phyloP scores from a whole-genome alignment of 768 basidiomycete genomes.

The Exidia glandulosa region DNA sequence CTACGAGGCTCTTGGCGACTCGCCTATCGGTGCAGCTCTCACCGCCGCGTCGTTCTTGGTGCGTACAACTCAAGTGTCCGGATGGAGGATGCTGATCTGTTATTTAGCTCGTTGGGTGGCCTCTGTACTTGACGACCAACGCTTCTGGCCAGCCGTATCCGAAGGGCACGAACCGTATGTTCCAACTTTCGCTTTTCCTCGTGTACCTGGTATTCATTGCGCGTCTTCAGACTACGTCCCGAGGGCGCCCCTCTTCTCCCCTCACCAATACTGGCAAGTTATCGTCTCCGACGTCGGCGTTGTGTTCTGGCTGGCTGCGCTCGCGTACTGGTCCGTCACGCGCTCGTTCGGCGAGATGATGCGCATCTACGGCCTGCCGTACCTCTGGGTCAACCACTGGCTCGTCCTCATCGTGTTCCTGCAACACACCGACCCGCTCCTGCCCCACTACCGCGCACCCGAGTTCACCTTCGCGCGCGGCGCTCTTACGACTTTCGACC shows the following conservation, averaged over 20 bases:
- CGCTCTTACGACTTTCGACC: conserved; percentile 85
- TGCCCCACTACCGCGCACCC: conserved; percentile 84
- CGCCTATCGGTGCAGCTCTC: conserved; percentile 21
- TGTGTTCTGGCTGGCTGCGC: conserved; percentile 51
- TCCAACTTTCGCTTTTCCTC: not conserved
- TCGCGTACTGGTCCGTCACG: conserved; percentile 43
- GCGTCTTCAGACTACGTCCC: conserved; percentile 59
- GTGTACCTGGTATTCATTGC: too few species aligned
- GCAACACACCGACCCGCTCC: conserved; percentile 92
- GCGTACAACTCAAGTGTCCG: not conserved
- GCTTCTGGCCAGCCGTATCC: conserved; percentile 35
- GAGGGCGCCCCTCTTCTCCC: conserved; percentile 65
- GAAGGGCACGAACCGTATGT: conserved; percentile 27
- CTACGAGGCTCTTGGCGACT: conserved; percentile 30
- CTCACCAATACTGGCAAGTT: conserved; percentile 67
- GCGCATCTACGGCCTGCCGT: conserved; percentile 75
- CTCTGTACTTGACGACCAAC: conserved; percentile 31
- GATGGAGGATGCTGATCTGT: conserved; percentile 4
- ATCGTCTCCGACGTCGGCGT: conserved; percentile 80
- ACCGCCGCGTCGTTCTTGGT: not conserved
- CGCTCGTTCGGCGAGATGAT: conserved; percentile 65
- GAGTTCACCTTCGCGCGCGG: conserved; percentile 93
- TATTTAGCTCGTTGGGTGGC: too few species aligned
- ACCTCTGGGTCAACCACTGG: conserved; percentile 94
- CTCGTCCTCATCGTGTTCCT: conserved; percentile 95